Percentiles rank a stretch among this genome's conserved stretches.
Conservation (phyloP, 2,329 filamentous ascomycete genomes). For the Septoria petroselini region DNA sequence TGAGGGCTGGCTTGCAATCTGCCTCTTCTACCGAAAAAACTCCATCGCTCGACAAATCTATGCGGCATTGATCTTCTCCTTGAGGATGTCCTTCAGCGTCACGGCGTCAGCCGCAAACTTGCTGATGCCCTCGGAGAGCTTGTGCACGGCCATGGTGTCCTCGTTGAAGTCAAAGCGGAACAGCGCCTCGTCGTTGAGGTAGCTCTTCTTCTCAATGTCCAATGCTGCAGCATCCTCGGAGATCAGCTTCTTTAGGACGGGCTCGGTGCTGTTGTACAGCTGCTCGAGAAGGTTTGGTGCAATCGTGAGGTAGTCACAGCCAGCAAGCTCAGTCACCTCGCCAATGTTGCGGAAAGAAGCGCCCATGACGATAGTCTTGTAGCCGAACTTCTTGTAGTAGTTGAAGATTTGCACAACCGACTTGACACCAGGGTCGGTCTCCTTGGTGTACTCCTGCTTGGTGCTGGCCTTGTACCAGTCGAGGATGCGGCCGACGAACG, state of each 20-base stretch:
- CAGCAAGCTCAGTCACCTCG: slow-evolving; percentile 97
- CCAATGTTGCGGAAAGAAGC: slow-evolving; percentile 95
- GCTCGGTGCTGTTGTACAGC: slow-evolving; percentile 75
- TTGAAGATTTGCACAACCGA: slow-evolving; percentile 94
- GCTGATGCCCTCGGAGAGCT: slow-evolving; percentile 98
- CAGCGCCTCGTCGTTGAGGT: slow-evolving; percentile 80
- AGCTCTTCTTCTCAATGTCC: slow-evolving; percentile 81
- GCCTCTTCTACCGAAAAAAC: not conserved
- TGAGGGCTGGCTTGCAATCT: not conserved
- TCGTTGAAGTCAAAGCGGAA: slow-evolving; percentile 99
- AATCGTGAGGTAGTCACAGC: slow-evolving; percentile 98
- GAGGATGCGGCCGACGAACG: slow-evolving; percentile 97
- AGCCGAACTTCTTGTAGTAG: slow-evolving; percentile 99
- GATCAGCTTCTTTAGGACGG: slow-evolving; percentile 91
- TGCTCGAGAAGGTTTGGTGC: slow-evolving; percentile 93
- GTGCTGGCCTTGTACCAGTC: slow-evolving; percentile 98
- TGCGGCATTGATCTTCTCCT: slow-evolving; percentile 66
- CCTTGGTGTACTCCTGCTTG: slow-evolving; percentile 87
- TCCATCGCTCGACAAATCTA: not conserved
- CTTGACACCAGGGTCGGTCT: slow-evolving; percentile 94
- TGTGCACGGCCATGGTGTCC: slow-evolving; percentile 98
- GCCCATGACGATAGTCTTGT: slow-evolving; percentile 99
- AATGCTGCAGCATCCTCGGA: slow-evolving; percentile 62
- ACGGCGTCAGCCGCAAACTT: slow-evolving; percentile 96
- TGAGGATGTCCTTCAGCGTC: slow-evolving; percentile 88